Evolutionary conservation across 768 basidiomycete species (phyloP), one percentile per base, ranked within the genome.

Genomic region (Sutorius australiensis): DNA sequence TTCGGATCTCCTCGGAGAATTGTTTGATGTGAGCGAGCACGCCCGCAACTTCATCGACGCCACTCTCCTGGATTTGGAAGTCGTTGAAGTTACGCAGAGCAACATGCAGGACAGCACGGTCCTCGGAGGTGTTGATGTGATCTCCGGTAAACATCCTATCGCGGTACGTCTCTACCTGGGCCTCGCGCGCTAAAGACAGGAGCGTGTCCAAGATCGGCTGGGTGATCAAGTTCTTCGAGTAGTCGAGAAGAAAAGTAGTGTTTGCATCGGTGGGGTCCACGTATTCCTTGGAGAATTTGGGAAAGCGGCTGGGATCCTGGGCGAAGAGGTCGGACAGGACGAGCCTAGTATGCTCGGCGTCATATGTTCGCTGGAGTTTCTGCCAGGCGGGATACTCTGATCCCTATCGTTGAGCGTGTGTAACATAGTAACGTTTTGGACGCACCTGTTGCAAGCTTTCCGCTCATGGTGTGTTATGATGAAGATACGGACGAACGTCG

Each of bases 111-210:
- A 98, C 97, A 2, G 97, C 92, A 50, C 97, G 92, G 66, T 92
- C 95, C 71, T 98, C 97, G 21, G 93, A 95, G 16, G 95, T 98
- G 77, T 98, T 98, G 80, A 98, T 98, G 72, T 97, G 97, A 69
- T 89, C 85, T 41, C 97, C 95, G 2, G 86, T 72, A 68, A 95
- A 98, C 94, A 98, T 97, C 72, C 84, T 85, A 71, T 98, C 89
- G 48, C 95, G 83, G 68, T 80, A 83, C 19, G 77, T 66, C 80
- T 97, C 93, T 51, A 98, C 82, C 44, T 82, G 73, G 30, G 95
- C 94, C 72, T 98, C 95, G 54, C 82, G 79, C 27, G 84, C 92
- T 53, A 99, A 85, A 13, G 77, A 69, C 60, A 98, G 77, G 44
- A 98, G 84, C 5, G 83, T 79, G 36, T 79, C 72, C 56, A 95